phyloP scores from a whole-genome alignment of 2,329 filamentous ascomycete genomes.

The Phoma herbarum region DNA sequence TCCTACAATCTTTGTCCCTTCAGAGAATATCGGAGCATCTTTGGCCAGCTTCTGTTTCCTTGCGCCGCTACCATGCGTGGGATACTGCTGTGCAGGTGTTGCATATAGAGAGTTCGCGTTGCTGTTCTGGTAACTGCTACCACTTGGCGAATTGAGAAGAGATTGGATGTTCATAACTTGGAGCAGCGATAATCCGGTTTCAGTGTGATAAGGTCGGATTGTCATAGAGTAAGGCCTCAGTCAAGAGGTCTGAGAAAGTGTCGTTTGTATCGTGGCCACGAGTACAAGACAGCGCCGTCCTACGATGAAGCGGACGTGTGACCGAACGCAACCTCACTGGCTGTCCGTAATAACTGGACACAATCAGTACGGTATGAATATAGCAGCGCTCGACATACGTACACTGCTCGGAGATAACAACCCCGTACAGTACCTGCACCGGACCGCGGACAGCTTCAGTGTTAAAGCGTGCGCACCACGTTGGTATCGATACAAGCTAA shows the following conservation, averaged over 20 bases:
- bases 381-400: constrained; percentile 25
- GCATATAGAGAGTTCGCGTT: constrained; percentile 11
- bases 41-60: constrained; percentile 68
- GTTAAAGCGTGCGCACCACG: constrained; percentile 24
- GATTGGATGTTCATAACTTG: constrained; percentile 51
- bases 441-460: constrained; percentile 7
- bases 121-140: neutral
- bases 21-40: constrained; percentile 69
- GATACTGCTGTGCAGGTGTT: constrained; percentile 18
- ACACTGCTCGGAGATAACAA: constrained; percentile 7
- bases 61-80: constrained; percentile 18
- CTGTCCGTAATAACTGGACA: constrained; percentile 6
- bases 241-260: constrained; percentile 27
- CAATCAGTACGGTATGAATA: constrained; percentile 15
- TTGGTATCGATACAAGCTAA: constrained; percentile 25
- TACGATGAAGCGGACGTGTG: constrained; percentile 32
- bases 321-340: constrained; percentile 15
- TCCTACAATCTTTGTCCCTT: constrained; percentile 67
- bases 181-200: constrained; percentile 5
- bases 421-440: neutral
- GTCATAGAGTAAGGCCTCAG: constrained; percentile 4
- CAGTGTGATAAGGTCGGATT: constrained; percentile 14
- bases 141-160: constrained; percentile 51
- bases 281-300: constrained; percentile 34
- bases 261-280: constrained; percentile 47